Conservation (phyloP, 192 early-diverging fungal genomes). For the Coemansia sp. region DNA sequence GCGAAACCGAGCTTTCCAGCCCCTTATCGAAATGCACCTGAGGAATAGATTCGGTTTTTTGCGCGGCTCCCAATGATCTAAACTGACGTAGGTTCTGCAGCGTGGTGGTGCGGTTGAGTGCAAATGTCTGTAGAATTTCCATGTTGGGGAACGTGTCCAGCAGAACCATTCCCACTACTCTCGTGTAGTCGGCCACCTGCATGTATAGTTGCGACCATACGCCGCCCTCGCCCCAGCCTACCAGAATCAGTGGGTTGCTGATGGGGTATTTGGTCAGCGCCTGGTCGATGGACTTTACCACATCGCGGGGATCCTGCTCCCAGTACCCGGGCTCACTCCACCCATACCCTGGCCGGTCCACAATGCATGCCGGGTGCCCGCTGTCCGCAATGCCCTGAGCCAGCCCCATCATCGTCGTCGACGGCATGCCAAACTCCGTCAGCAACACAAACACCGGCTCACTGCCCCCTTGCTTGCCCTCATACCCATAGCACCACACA, state of each 20-base stretch:
- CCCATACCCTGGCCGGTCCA: constrained; percentile 55
- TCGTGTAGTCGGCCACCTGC: constrained; percentile 44
- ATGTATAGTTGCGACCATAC: constrained; percentile 56
- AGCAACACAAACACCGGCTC: constrained; percentile 46
- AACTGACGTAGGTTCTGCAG: constrained; percentile 47
- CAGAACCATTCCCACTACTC: constrained; percentile 46
- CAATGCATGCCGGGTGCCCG: constrained; percentile 47
- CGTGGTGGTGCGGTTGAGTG: constrained; percentile 51
- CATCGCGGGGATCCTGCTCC: constrained; percentile 48
- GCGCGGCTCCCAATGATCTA: constrained; percentile 18
- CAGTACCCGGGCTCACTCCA: constrained; percentile 57
- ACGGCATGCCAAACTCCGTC: constrained; percentile 54
- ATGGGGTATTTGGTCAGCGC: constrained; percentile 48
- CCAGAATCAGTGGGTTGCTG: constrained; percentile 42
- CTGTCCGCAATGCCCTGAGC: constrained; percentile 33
- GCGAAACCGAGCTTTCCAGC: constrained; percentile 25
- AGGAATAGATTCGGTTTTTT: constrained; percentile 1
- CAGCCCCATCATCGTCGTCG: constrained; percentile 49
- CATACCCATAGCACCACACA: constrained; percentile 48
- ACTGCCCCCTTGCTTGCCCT: constrained; percentile 4
- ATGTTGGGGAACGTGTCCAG: constrained; percentile 53
- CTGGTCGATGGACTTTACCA: constrained; percentile 51
- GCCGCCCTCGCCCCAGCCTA: constrained; percentile 57
- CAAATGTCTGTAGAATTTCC: constrained; percentile 52
- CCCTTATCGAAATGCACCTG: constrained; percentile 31